Evolutionary conservation across 495 filamentous ascomycete species (phyloP), one percentile per base, ranked within the genome.

Genomic region (Pyronema domesticum): DNA sequence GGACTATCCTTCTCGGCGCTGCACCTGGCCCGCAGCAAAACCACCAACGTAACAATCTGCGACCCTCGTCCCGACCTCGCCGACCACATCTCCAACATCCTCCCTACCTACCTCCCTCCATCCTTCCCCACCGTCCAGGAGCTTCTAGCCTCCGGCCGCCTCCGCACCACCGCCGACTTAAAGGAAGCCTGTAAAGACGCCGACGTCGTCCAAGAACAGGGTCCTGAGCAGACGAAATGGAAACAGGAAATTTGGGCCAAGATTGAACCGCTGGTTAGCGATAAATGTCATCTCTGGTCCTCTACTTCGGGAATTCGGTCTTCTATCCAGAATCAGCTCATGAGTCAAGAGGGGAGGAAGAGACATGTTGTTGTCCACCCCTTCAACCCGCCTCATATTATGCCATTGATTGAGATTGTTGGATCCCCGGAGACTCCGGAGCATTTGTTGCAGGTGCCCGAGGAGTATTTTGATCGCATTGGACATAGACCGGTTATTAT

Each of bases 311-410:
- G 77, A 0, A 80, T 80, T 30, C 68, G 76, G 0, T 74, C 76
- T 0, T 74, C 71, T 1, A 60, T 55, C 37, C 76, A 81, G 51
- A 57, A 51, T 2, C 45, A 49, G 10, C 40, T 64, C 0, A 68
- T 75, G 65, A 33, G 19, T 8, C n/a, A 17, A 2, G 46, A 62
- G 18, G 69, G 76, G 34, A 69, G 65, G 11, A 67, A 60, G 7
- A 67, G 77, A 1, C 58, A 81, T 3, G 54, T 80, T 0, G 71
- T 79, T 4, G 76, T 76, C 15, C 79, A 81, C 60, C 77, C 78
- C 0, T 82, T 77, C 57, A 80, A 81, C 40, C 79, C 76, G 14
- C 79, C 77, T 6, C 76, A 81, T 59, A 69, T 81, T 33, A 80
- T 81, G 72, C 77, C 78, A 0, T 58, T 81, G 0, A 65, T 80